These are phyloP conservation scores for Gracilaria caudata DNA, from an alignment of 23 red algal genomes.

Conservation along the genomic window DNA sequence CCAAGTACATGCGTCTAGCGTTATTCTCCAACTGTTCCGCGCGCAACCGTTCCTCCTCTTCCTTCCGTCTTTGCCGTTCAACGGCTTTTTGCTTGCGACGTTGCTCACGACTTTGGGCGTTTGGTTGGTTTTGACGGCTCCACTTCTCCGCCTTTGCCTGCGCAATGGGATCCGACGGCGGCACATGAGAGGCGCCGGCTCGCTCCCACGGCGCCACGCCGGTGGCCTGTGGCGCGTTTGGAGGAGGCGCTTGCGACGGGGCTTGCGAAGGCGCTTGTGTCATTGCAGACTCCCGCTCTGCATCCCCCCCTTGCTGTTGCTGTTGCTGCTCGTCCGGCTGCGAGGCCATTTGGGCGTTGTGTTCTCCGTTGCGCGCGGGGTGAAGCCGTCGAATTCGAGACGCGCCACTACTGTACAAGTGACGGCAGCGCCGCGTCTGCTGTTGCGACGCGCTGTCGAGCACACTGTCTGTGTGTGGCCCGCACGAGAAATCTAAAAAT, in stretches of 20 bases:
- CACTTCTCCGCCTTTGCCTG: constrained; percentile 27
- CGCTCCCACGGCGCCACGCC: constrained; percentile 50
- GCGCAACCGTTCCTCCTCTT: constrained; percentile 22
- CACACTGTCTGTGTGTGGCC: no score
- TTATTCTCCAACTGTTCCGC: constrained; percentile 36
- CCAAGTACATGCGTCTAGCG: constrained; percentile 47
- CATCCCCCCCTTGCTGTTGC: not conserved
- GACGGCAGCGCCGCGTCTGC: not conserved
- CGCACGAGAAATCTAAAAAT: not conserved
- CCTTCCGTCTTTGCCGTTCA: not conserved
- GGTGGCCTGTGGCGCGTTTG: constrained; percentile 8
- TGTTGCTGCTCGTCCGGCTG: not conserved
- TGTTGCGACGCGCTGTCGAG: no score
- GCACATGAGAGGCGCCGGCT: constrained; percentile 2
- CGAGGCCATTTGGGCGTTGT: not conserved
- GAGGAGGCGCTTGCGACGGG: not conserved
- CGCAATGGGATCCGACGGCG: constrained; percentile 14
- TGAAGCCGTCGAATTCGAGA: no score
- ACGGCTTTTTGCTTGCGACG: constrained; percentile 16
- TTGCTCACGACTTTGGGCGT: not conserved
- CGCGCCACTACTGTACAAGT: no score
- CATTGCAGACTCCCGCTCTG: not conserved
- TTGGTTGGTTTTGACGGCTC: not conserved
- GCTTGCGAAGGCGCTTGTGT: not conserved
- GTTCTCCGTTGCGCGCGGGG: no score